Evolutionary conservation across 2,329 filamentous ascomycete species (phyloP).

Genomic region (Phoma sp.): DNA sequence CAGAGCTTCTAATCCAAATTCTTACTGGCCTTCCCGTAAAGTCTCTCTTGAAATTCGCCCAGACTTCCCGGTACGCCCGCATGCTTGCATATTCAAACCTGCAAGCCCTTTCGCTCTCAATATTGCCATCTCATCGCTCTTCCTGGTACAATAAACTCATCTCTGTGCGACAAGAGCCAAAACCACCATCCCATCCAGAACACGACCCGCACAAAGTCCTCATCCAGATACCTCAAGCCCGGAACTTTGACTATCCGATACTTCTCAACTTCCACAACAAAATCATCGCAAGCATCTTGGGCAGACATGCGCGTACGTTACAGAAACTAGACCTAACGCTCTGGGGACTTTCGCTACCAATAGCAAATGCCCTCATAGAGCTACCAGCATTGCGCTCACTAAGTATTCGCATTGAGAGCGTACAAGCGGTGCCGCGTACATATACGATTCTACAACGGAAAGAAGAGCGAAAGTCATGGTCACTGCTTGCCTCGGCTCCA

Average conservation of each 20-base stretch:
- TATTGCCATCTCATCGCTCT: conserved; percentile 62
- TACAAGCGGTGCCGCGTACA: conserved; percentile 4
- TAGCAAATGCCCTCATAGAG: conserved; percentile 30
- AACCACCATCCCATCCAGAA: background rate
- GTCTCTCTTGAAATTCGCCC: conserved; percentile 43
- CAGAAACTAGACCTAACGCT: conserved; percentile 37
- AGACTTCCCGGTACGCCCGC: conserved; percentile 37
- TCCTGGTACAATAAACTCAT: conserved; percentile 62
- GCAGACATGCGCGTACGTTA: conserved; percentile 33
- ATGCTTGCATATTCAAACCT: conserved; percentile 40
- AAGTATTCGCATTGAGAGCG: conserved; percentile 34
- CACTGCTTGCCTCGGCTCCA: background rate
- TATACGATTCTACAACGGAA: background rate
- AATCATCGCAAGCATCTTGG: conserved; percentile 33
- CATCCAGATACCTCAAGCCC: conserved; percentile 30
- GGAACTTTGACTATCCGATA: conserved; percentile 25
- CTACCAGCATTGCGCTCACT: conserved; percentile 31
- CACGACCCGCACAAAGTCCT: conserved; percentile 25
- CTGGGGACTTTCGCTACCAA: conserved; percentile 35
- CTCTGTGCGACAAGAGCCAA: conserved; percentile 1
- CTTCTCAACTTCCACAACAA: conserved; percentile 39
- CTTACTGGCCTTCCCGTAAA: conserved; percentile 40
- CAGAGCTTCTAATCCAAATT: conserved; percentile 44
- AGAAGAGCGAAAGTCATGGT: conserved; percentile 9
- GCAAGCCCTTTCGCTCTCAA: conserved; percentile 77